Percentiles rank a stretch among this genome's conserved stretches.
Conservation (phyloP, 352 stramenopile genomes). For the Phytophthora palmivora region DNA sequence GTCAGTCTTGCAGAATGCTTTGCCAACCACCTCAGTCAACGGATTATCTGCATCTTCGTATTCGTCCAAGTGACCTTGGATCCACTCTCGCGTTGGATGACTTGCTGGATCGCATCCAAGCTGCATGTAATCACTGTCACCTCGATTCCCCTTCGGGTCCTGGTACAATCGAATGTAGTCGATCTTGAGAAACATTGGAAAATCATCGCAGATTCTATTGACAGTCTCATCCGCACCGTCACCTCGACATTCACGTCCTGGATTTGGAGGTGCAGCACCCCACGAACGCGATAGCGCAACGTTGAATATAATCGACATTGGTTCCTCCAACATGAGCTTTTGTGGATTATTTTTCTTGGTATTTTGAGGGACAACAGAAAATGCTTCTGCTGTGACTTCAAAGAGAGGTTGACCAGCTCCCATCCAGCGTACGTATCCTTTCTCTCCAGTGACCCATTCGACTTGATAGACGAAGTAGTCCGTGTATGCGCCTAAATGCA, state of each 20-base stretch:
- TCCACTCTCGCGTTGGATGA: slow-evolving; percentile 46
- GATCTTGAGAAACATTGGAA: slow-evolving; percentile 73
- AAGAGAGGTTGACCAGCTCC: slow-evolving; percentile 58
- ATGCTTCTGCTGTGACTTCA: slow-evolving; percentile 57
- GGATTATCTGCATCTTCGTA: slow-evolving; percentile 42
- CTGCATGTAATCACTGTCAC: slow-evolving; percentile 22
- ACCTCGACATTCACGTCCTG: slow-evolving; percentile 32
- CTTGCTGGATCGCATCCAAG: slow-evolving; percentile 41
- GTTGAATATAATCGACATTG: slow-evolving; percentile 68
- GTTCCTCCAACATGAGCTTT: slow-evolving; percentile 53
- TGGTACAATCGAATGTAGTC: slow-evolving; percentile 91
- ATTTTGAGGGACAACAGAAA: slow-evolving; percentile 58
- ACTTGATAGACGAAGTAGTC: slow-evolving; percentile 72
- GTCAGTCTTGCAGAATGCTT: slow-evolving; percentile 34
- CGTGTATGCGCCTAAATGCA: slow-evolving; percentile 66
- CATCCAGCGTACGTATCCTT: slow-evolving; percentile 76
- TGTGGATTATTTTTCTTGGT: slow-evolving; percentile 52
- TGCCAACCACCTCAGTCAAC: slow-evolving; percentile 27
- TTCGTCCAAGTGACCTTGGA: slow-evolving; percentile 39
- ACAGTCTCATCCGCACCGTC: slow-evolving; percentile 25
- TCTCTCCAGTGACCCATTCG: slow-evolving; percentile 74
- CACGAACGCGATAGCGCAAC: slow-evolving; percentile 51
- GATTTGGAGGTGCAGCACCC: slow-evolving; percentile 46
- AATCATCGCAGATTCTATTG: slow-evolving; percentile 53
- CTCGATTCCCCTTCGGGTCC: slow-evolving; percentile 31